Evolutionary conservation across 305 asterid species (phyloP), one percentile per base, ranked within the genome.

Genomic region (Solanum chacoense): DNA sequence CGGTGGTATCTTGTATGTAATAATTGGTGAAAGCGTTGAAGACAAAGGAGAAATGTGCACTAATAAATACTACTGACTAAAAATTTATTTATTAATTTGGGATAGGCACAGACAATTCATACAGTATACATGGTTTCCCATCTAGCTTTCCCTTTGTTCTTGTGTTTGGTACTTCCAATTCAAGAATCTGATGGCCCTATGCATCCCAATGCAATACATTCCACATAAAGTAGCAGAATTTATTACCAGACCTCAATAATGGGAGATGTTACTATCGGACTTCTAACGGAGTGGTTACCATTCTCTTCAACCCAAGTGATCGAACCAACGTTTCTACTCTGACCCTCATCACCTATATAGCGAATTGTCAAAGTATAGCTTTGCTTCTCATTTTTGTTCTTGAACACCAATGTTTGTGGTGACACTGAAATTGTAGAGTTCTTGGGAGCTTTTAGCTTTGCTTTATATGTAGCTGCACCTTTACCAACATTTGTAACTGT

Each of bases 401-500:
- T 18, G 35, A 89, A 89, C 34, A 79, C 84, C 88, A 89, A 89
- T 24, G 63, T 87, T 29, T 50, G 45, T 16, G 91, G 91, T 34
- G 84, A 63, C 36, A 89, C 89, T 16, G 77, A 59, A 4, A 89
- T 12, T 28, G 59, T 74, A 1, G 89, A 87, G 24, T 84, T 84
- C 32, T 71, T 87, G 28, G 89, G 89, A 7, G 87, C 65, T 11
- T 42, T 80, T n/a, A 87, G 5, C 14, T 34, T 69, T 0, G 91
- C 91, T 32, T 31, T 71, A 73, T 89, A 89, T 1, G 34, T 86
- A 22, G 87, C 37, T 9, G 81, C 63, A 8, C 91, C 91, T 6
- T 71, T 14, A 3, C 91, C 91, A 71, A 89, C 91, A 81, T 89
- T 86, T 22, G 88, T 89, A 11, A 89, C 84, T 20, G 89, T 89